Conservation (phyloP, 805 yeast genomes). For the Yarrowia phangngaensis region DNA sequence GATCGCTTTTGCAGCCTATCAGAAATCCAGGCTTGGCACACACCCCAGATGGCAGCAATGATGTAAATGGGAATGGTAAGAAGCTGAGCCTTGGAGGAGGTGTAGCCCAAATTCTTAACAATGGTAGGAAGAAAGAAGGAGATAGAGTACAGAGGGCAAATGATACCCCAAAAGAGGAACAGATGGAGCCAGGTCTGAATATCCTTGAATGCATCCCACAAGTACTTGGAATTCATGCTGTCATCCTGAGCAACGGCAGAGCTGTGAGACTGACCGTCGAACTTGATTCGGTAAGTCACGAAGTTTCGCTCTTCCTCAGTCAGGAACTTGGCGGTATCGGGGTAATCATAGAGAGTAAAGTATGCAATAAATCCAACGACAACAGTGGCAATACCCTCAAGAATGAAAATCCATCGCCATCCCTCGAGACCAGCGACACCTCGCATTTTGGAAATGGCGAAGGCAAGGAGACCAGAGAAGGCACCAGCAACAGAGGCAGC, state of each 20-base stretch:
- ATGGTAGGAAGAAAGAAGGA: slow-evolving; percentile 59
- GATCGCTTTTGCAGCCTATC: slow-evolving; percentile 40
- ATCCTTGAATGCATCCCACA: slow-evolving; percentile 48
- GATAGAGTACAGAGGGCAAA: slow-evolving; percentile 56
- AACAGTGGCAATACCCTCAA: slow-evolving; percentile 48
- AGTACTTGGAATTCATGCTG: slow-evolving; percentile 42
- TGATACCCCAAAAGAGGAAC: slow-evolving; percentile 50
- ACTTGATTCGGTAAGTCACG: slow-evolving; percentile 46
- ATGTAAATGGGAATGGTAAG: slow-evolving; percentile 47
- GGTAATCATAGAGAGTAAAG: slow-evolving; percentile 46
- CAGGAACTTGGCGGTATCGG: slow-evolving; percentile 53
- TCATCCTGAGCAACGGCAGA: slow-evolving; percentile 44
- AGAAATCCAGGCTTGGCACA: slow-evolving; percentile 31
- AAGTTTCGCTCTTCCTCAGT: slow-evolving; percentile 46
- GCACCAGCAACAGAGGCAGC: slow-evolving; percentile 44
- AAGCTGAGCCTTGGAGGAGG: slow-evolving; percentile 54
- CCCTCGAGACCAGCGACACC: slow-evolving; percentile 44
- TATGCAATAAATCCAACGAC: slow-evolving; percentile 37
- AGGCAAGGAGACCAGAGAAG: slow-evolving; percentile 47
- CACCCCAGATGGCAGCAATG: slow-evolving; percentile 38
- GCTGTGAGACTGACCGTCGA: slow-evolving; percentile 50
- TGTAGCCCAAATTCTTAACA: slow-evolving; percentile 52
- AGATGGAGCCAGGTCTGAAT: slow-evolving; percentile 50
- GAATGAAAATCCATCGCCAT: slow-evolving; percentile 51
- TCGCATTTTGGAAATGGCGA: slow-evolving; percentile 46